Conservation (phyloP, 805 yeast species). For the Ascoidea tarda region DNA sequence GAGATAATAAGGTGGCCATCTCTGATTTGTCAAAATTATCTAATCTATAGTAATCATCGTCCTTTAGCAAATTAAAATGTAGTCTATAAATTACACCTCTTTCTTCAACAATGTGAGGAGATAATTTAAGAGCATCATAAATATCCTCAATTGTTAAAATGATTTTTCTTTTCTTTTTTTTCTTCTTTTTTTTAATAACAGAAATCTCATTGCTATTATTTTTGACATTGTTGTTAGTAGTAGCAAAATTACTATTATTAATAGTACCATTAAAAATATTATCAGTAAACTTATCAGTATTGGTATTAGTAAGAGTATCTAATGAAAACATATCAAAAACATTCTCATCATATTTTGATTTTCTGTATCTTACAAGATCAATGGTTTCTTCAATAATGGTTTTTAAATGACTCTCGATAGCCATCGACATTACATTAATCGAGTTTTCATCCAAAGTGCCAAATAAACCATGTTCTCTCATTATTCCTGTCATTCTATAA, state of each 20-base stretch:
- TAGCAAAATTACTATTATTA: conserved; percentile 1
- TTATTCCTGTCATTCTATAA: conserved; percentile 61
- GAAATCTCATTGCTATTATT: conserved; percentile 7
- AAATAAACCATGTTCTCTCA: conserved; percentile 80
- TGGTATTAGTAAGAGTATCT: background rate
- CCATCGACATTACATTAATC: conserved; percentile 65
- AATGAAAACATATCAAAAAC: conserved; percentile 18
- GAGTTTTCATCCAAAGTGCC: conserved; percentile 70
- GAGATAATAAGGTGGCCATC: conserved; percentile 15
- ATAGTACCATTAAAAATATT: conserved; percentile 1
- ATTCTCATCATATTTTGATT: conserved; percentile 26
- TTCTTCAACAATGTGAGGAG: conserved; percentile 58
- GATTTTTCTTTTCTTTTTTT: conserved; percentile 16
- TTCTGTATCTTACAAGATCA: conserved; percentile 54
- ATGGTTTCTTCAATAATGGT: conserved; percentile 60
- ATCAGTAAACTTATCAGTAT: conserved; percentile 12
- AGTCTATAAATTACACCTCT: conserved; percentile 44
- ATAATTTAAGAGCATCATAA: conserved; percentile 44
- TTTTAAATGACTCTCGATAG: conserved; percentile 70
- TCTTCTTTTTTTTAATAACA: conserved; percentile 1
- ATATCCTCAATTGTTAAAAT: conserved; percentile 54
- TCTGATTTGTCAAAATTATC: conserved; percentile 13
- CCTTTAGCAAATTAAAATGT: conserved; percentile 32
- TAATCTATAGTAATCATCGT: conserved; percentile 33
- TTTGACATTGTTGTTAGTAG: conserved; percentile 3